Evolutionary conservation across 352 stramenopile genomes (phyloP), one percentile per base, ranked within the genome.

Genomic region (Phytopythium vexans): DNA sequence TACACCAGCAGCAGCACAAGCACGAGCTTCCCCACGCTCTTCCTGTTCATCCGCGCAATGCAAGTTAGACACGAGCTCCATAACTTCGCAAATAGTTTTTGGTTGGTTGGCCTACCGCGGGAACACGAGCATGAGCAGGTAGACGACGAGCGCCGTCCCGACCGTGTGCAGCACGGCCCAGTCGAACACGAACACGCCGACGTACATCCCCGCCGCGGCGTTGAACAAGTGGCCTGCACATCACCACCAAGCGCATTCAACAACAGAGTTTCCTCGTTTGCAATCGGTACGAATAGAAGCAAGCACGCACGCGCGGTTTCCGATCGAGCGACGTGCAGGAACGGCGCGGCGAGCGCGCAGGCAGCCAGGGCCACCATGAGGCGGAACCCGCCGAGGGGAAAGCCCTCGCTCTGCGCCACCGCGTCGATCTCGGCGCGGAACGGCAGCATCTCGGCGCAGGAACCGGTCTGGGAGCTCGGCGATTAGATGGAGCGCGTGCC

Each of bases 141-240:
- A 94, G 32, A 90, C 79, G 1, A 64, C 64, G 37, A 73, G 21
- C 9, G 72, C 70, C 45, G 79, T 86, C 48, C 62, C 74, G 27
- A 94, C 58, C 10, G 80, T 83, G 64, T 94, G 85, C 49, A 92
- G 43, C 51, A 94, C 73, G 4, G 77, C 84, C 55, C 70, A 75
- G 58, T 91, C 85, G 47, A 92, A 94, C 35, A 94, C 85, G 42
- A 92, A 94, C 40, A 76, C 59, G 31, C 82, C 85, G 0, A 63
- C 77, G 43, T 76, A 78, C 14, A 92, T 44, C 8, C 85, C 85
- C n/a, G 72, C 54, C 16, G 66, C 52, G 21, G 86, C 63, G 54
- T 90, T 92, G 38, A 90, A 88, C 57, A 86, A 46, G 47, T 94
- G 84, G 16, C 81, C 82, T 93, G 40, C 54, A 36, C 33, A 52